Evolutionary conservation across 2,329 filamentous ascomycete species (phyloP).

Genomic region (Penicillium italicum): DNA sequence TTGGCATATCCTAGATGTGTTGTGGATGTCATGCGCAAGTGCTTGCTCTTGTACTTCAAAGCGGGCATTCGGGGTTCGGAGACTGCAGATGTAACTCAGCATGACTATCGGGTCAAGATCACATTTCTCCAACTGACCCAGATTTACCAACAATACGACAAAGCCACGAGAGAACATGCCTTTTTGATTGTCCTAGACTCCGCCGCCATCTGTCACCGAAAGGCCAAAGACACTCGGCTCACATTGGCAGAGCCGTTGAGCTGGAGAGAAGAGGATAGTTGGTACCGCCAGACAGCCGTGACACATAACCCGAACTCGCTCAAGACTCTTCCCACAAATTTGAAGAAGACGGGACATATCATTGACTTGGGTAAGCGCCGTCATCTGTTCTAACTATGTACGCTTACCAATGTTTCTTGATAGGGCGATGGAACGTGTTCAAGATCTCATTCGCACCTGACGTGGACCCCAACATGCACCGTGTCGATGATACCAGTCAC

Average conservation of each 20-base stretch:
- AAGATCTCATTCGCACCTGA: conserved; percentile 46
- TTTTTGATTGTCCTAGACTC: conserved; percentile 42
- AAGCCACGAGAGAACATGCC: conserved; percentile 17
- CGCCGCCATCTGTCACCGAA: conserved; percentile 47
- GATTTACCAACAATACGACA: conserved; percentile 34
- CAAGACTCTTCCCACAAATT: conserved; percentile 38
- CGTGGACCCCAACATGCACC: too few species aligned
- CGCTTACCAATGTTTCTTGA: conserved; percentile 5
- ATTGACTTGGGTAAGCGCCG: conserved; percentile 56
- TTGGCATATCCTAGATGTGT: conserved; percentile 30
- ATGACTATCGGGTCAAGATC: conserved; percentile 44
- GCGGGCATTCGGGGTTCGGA: conserved; percentile 23
- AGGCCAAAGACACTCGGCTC: conserved; percentile 28
- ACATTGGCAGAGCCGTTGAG: conserved; percentile 43
- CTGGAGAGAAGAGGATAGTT: conserved; percentile 58
- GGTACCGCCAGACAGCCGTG: conserved; percentile 64
- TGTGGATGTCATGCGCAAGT: conserved; percentile 44
- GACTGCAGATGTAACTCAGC: conserved; percentile 2
- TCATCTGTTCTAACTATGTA: neutral
- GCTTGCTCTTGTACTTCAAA: conserved; percentile 47
- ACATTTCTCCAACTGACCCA: conserved; percentile 44
- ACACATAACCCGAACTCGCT: conserved; percentile 44
- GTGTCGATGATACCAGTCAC: conserved; percentile 15
- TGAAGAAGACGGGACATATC: conserved; percentile 50
- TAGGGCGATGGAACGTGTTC: conserved; percentile 62